Evolutionary conservation across 2,329 filamentous ascomycete genomes (phyloP), one percentile per base, ranked within the genome.

Genomic region (Alternaria dauci): DNA sequence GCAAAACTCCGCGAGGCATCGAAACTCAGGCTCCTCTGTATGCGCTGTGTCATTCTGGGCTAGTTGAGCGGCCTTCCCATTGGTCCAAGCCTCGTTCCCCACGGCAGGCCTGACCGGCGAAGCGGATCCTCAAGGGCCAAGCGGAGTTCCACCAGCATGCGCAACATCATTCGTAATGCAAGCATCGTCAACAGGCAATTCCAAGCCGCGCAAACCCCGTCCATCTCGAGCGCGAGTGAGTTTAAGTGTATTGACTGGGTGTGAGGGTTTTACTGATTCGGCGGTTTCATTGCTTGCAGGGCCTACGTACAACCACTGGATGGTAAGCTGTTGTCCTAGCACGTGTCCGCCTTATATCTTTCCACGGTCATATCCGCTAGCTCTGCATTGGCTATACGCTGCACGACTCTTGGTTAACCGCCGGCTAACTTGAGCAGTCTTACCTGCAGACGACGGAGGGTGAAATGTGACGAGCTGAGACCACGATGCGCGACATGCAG

Each of bases 401-500:
- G 14, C 39, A 46, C 12, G 6, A 18, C 20, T 28, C 14, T 1
- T 28, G 16, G 32, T 50, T 30, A 8, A 38, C 23, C 36, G 32
- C 8, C 16, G 42, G 58, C 70, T 71, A 57, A 70, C 60, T 12
- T 20, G 20, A 30, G 26, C 55, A 82, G 79, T 63, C 70, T 81
- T 44, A 81, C 80, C 14, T 84, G 82, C 66, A 79, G 81, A 50
- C 77, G 77, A 59, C 74, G 83, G 57, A 80, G 84, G 61, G 82
- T 84, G 68, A 85, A 85, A 72, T 85, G 83, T 67, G 82, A 84
- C 63, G 83, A 85, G 71, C 74, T 73, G 36, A 80, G 78, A 62
- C 82, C 81, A 14, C 69, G 76, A 32, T 83, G 82, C 63, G 77
- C 77, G 38, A 79, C 79, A 64, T 84, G 81, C 69, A 68, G 74